Conservation (phyloP, 352 stramenopile genomes). For the Pseudoperonospora humuli region DNA sequence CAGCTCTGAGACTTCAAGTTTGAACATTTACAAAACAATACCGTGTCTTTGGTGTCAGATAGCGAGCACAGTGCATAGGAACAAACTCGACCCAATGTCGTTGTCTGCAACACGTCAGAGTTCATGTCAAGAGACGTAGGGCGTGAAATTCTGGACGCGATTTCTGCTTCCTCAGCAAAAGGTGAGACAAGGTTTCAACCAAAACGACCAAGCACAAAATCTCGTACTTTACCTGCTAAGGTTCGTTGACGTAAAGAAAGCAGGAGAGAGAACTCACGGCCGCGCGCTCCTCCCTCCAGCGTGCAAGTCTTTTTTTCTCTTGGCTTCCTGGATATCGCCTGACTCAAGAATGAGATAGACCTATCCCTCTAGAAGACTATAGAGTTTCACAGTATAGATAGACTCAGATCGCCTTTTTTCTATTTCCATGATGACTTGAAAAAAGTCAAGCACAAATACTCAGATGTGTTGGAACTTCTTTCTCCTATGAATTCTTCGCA, state of each 20-base stretch:
- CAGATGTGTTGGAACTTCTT: too few relatives aligned
- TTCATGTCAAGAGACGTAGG: conserved; percentile 6
- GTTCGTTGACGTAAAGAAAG: not conserved
- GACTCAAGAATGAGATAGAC: conserved; percentile 15
- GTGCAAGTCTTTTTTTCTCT: conserved; percentile 14
- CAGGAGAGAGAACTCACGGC: conserved; percentile 2
- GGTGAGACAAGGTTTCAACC: not conserved
- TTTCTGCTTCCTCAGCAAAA: not conserved
- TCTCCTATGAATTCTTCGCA: too few relatives aligned
- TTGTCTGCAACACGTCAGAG: conserved; percentile 11
- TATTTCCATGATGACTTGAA: too few relatives aligned
- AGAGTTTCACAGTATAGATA: too few relatives aligned
- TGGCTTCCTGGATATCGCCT: conserved; percentile 7
- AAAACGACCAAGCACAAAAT: not conserved
- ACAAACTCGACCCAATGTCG: conserved; percentile 33
- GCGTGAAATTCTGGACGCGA: too few relatives aligned
- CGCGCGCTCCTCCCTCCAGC: not conserved
- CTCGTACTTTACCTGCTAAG: not conserved
- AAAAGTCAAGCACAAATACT: too few relatives aligned
- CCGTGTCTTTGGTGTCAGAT: conserved; percentile 66
- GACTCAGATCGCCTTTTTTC: too few relatives aligned
- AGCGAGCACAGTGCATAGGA: conserved; percentile 56
- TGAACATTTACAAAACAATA: conserved; percentile 5
- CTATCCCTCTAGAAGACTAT: too few relatives aligned
- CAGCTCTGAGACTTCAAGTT: not conserved